Base-by-base conservation (phyloP, 2,329 filamentous ascomycete species). In the Tolypocladium amazonense region DNA sequence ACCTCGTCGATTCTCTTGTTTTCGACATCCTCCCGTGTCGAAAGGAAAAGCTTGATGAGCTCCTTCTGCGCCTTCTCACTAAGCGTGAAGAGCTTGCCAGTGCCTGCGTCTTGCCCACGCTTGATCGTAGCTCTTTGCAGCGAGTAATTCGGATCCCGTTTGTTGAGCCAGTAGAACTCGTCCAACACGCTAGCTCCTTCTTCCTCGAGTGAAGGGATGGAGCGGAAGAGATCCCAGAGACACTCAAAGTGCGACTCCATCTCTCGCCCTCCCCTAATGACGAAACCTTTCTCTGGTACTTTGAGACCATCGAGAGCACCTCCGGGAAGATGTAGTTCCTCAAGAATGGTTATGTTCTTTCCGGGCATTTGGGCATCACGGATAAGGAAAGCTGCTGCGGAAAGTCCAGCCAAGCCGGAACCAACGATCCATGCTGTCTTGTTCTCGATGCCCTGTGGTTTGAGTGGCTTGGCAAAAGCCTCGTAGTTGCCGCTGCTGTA, bases 111-210 rank as follows among this genome's bases (percentile, higher is more conserved):
- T 47, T 68, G 64, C 38, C 69, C 69, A 27, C 65, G 65, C 39
- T 65, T 62, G 47, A 69, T 59, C n/a, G 69, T 70, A 2, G 69
- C 68, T 30, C 69, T 62, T 62, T 69, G 66, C 53, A 70, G 62
- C 2, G 69, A 70, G 62, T 9, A 52, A n/a, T 52, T 52, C 7
- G 47, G 47, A 33, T 52, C 47, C 9, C 27, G 15, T 33, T 52
- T 70, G 66, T 71, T 70, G 33, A 70, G 66, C 66, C 67, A 66
- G 65, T 70, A 70, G 57, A 70, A 69, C 58, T 70, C 67, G 59
- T 70, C 69, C 20, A 70, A 59, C 38, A 70, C 69, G 30, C 67
- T 70, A 18, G 67, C 67, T 9, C 62, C 61, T 12, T 67, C 57
- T 50, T 64, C 64, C 41, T 70, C 68, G 23, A 70, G 61, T 15